Percentiles rank a stretch among this genome's conserved stretches.
phyloP scores from a whole-genome alignment of 1,284 basidiomycete genomes.

The Farysia itapuensis region DNA sequence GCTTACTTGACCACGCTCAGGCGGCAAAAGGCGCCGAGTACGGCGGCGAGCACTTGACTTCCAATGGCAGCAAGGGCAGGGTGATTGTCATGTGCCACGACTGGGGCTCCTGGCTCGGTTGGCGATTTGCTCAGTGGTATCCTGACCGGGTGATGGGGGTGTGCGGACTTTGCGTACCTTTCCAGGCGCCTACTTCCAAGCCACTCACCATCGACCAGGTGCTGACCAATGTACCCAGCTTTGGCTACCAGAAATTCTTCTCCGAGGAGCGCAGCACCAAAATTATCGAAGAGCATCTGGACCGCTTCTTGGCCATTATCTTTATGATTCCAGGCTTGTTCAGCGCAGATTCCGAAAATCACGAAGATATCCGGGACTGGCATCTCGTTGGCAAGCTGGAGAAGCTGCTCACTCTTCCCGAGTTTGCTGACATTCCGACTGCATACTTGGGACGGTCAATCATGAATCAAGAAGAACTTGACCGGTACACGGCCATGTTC shows the following conservation, averaged over 20 bases:
- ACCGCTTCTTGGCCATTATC: constrained; percentile 40
- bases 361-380: constrained; percentile 32
- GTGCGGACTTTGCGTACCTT: constrained; percentile 40
- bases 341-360: constrained; percentile 20
- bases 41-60: constrained; percentile 19
- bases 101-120: constrained; percentile 48
- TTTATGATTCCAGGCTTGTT: constrained; percentile 39
- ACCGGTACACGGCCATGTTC: constrained; percentile 25
- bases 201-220: constrained; percentile 26
- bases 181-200: constrained; percentile 29
- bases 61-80: constrained; percentile 25
- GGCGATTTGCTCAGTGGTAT: constrained; percentile 41
- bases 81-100: constrained; percentile 49
- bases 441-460: constrained; percentile 17
- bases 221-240: constrained; percentile 30
- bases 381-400: constrained; percentile 38
- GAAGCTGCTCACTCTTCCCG: constrained; percentile 32
- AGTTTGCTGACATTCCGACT: constrained; percentile 28
- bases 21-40: constrained; percentile 28
- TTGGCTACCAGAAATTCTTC: constrained; percentile 51
- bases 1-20: constrained; percentile 35
- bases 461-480: constrained; percentile 21
- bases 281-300: constrained; percentile 41
- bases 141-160: constrained; percentile 43
- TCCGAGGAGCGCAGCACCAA: constrained; percentile 37